Evolutionary conservation across 2,329 filamentous ascomycete genomes (phyloP).

Genomic region (Trichoderma cornu-damae): DNA sequence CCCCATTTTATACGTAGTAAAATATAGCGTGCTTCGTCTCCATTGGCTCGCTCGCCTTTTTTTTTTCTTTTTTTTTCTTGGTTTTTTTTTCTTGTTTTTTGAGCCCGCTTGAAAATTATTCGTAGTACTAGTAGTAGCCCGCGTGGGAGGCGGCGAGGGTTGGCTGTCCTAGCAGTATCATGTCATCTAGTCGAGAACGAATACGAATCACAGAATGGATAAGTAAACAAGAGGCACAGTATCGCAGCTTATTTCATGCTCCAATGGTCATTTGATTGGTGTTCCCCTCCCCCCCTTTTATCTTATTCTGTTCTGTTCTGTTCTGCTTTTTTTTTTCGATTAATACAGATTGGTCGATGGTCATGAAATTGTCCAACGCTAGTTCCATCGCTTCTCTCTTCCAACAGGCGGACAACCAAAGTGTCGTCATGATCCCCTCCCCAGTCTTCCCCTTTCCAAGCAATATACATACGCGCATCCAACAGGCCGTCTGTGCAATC

Average conservation of each 20-base stretch:
- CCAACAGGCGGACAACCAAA: neutral
- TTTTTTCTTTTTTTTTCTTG: neutral
- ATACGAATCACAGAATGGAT: neutral
- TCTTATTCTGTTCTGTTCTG: too few species aligned
- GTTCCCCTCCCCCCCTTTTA: too few species aligned
- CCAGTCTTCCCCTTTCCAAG: neutral
- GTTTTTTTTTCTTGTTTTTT: too few species aligned
- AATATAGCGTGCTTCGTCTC: neutral
- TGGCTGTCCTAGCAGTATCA: neutral
- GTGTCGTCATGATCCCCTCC: neutral
- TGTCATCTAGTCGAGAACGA: neutral
- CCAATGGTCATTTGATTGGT: neutral
- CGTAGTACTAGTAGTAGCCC: neutral
- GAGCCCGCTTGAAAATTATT: neutral
- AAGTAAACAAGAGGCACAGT: neutral
- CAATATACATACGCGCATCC: neutral
- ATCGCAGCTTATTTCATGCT: conserved; percentile 5
- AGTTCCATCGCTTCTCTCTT: conserved; percentile 2
- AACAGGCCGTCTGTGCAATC: neutral
- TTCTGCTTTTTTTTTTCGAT: neutral
- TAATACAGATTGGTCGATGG: neutral
- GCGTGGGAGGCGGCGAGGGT: neutral
- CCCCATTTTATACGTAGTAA: neutral
- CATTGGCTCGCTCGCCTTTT: neutral
- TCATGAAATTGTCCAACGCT: conserved; percentile 5